Evolutionary conservation across 2,329 filamentous ascomycete species (phyloP).

Genomic region (Ophidiomyces ophidiicola): DNA sequence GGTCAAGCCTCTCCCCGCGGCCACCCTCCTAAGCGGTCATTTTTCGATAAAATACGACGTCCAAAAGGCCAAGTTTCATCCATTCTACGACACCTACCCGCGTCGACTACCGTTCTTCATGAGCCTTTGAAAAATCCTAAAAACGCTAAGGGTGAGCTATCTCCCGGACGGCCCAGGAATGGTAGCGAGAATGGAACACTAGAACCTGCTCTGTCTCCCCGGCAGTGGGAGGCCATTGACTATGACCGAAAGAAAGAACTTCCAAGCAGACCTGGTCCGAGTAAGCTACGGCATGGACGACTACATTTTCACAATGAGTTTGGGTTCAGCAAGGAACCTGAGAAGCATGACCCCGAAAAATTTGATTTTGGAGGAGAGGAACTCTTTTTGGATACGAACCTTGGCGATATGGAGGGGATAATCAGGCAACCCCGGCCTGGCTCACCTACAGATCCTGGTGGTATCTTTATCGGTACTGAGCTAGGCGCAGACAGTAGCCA

Average conservation of each 20-base stretch:
- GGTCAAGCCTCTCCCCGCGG: constrained; percentile 31
- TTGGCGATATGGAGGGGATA: constrained; percentile 86
- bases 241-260: constrained; percentile 28
- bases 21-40: constrained; percentile 33
- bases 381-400: constrained; percentile 76
- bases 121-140: constrained; percentile 22
- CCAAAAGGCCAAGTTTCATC: constrained; percentile 36
- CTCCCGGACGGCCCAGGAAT: constrained; percentile 25
- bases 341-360: constrained; percentile 25
- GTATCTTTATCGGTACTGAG: constrained; percentile 25
- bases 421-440: constrained; percentile 56
- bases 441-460: constrained; percentile 51
- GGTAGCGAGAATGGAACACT: constrained; percentile 26
- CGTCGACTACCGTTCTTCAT: constrained; percentile 21
- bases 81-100: constrained; percentile 23
- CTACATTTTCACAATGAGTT: constrained; percentile 23
- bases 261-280: constrained; percentile 23
- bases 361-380: constrained; percentile 44
- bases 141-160: constrained; percentile 23
- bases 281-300: constrained; percentile 27
- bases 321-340: constrained; percentile 16
- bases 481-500: constrained; percentile 18
- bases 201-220: constrained; percentile 7
- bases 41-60: constrained; percentile 44
- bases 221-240: constrained; percentile 23